A percentile compares a stretch with the other conserved stretches of the same genome.
Evolutionary conservation across 1,284 basidiomycete genomes (phyloP).

Genomic region (Apiotrichum montevideense): DNA sequence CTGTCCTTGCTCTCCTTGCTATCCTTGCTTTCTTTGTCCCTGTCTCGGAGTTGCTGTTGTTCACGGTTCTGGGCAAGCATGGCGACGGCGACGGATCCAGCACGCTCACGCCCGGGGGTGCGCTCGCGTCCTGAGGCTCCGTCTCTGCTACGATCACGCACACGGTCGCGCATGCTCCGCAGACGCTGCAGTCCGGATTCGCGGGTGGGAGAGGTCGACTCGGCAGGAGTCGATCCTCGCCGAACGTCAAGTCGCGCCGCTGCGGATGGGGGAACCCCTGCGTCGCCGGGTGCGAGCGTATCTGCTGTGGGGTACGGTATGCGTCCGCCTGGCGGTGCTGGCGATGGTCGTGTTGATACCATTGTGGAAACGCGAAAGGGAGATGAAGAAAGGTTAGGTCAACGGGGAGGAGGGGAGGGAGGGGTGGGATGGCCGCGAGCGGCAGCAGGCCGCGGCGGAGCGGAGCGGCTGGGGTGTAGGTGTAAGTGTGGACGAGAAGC

Average conservation of each 20-base stretch:
- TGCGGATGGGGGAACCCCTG: constrained; percentile 20
- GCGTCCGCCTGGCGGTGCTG: constrained; percentile 30
- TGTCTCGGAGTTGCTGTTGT: neutral
- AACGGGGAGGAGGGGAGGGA: no score
- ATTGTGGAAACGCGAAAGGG: constrained; percentile 13
- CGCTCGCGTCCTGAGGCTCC: neutral
- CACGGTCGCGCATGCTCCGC: constrained; percentile 4
- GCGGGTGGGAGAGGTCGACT: neutral
- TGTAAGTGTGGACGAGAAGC: no score
- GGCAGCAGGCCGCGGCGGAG: no score
- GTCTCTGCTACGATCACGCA: neutral
- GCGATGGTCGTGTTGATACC: constrained; percentile 41
- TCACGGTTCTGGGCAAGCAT: neutral
- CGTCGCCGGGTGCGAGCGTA: constrained; percentile 35
- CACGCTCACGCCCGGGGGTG: neutral
- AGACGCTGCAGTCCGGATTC: neutral
- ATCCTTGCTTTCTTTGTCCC: no score
- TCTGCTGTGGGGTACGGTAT: constrained; percentile 38
- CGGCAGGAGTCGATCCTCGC: neutral
- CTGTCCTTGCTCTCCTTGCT: no score
- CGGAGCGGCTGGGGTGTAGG: no score
- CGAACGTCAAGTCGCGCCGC: neutral
- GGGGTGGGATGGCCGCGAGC: no score
- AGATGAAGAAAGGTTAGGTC: no score
- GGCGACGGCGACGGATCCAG: neutral